Evolutionary conservation across 768 basidiomycete species (phyloP).

Genomic region (Hysterangium stoloniferum): DNA sequence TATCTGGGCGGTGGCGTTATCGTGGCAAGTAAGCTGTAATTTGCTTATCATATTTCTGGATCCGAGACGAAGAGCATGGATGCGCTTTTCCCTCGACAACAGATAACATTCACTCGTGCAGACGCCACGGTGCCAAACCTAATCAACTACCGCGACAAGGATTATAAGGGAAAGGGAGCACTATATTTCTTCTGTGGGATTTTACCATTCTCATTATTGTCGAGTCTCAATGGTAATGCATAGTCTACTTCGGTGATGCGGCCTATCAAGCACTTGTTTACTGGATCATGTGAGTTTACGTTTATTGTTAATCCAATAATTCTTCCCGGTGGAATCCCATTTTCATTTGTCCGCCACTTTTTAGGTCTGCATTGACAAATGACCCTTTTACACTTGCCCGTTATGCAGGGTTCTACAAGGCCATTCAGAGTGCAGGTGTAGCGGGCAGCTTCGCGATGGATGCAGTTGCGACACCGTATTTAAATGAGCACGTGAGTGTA

Average conservation of each 20-base stretch:
- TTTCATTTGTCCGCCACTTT: neutral
- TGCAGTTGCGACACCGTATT: constrained; percentile 34
- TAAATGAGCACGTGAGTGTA: constrained; percentile 32
- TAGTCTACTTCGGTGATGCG: constrained; percentile 31
- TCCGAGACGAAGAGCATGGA: neutral
- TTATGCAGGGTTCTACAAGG: constrained; percentile 39
- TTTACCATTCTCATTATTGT: constrained; percentile 2
- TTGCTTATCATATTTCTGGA: neutral
- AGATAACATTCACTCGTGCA: constrained; percentile 27
- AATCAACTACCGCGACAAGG: constrained; percentile 26
- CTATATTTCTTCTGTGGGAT: constrained; percentile 33
- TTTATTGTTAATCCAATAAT: neutral
- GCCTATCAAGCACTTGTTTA: constrained; percentile 19
- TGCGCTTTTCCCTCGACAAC: neutral
- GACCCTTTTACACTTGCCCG: constrained; percentile 38
- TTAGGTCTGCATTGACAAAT: constrained; percentile 37
- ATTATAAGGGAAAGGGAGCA: constrained; percentile 28
- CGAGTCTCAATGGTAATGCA: neutral
- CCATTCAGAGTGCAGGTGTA: constrained; percentile 18
- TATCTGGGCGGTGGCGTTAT: constrained; percentile 32
- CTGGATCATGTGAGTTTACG: constrained; percentile 14
- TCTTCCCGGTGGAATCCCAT: no score
- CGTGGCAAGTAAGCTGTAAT: constrained; percentile 30
- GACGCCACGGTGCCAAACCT: constrained; percentile 8
- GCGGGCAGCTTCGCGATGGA: constrained; percentile 40